Percentiles rank a stretch among this genome's conserved stretches.
Conservation (phyloP, 1,284 basidiomycete species). For the Macrocystidia cucumis region DNA sequence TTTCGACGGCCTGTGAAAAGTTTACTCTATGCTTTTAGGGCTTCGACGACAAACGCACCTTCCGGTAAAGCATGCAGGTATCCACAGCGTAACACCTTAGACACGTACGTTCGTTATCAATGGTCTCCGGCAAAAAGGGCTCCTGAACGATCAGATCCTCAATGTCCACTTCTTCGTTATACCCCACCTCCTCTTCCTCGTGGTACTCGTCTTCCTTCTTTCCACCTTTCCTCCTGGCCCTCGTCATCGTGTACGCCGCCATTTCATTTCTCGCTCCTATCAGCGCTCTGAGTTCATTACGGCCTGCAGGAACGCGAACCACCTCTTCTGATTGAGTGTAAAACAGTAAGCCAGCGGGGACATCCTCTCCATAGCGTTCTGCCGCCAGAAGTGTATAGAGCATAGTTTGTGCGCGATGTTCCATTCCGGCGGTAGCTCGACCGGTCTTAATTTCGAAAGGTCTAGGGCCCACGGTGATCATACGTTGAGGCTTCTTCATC, state of each 20-base stretch:
- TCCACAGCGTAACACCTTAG: slow-evolving; percentile 79
- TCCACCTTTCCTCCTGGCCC: slow-evolving; percentile 25
- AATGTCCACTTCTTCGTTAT: slow-evolving; percentile 12
- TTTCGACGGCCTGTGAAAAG: slow-evolving; percentile 57
- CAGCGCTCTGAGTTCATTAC: slow-evolving; percentile 83
- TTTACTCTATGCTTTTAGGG: neutral
- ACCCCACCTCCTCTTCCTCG: slow-evolving; percentile 17
- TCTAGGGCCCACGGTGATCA: slow-evolving; percentile 38
- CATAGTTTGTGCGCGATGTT: slow-evolving; percentile 97
- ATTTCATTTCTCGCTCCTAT: slow-evolving; percentile 83
- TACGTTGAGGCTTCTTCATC: slow-evolving; percentile 12
- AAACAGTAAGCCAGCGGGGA: slow-evolving; percentile 80
- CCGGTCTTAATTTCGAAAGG: slow-evolving; percentile 98
- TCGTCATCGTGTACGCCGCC: slow-evolving; percentile 72
- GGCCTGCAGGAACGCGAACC: slow-evolving; percentile 68
- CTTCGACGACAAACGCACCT: slow-evolving; percentile 37
- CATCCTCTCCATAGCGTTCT: slow-evolving; percentile 76
- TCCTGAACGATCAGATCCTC: no score
- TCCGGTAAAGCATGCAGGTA: slow-evolving; percentile 91
- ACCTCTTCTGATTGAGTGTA: slow-evolving; percentile 91
- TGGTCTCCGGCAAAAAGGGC: slow-evolving; percentile 77
- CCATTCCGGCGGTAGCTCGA: slow-evolving; percentile 66
- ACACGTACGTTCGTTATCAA: slow-evolving; percentile 79
- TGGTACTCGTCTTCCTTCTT: slow-evolving; percentile 11
- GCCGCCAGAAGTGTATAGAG: slow-evolving; percentile 89